phyloP scores from a whole-genome alignment of 23 red algal species.

The Gracilaria domingensis region DNA sequence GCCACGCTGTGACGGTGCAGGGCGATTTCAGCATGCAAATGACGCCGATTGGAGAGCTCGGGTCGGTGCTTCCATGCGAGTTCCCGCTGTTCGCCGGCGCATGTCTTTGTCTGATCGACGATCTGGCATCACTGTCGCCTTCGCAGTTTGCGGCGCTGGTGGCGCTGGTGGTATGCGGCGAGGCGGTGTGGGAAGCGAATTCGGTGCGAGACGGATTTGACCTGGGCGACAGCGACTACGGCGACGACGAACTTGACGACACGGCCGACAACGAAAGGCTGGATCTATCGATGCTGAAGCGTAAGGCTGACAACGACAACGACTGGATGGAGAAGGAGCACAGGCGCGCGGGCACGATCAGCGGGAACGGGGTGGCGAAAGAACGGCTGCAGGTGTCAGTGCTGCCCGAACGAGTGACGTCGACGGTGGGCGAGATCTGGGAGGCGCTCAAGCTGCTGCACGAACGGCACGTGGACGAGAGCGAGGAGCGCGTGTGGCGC shows the following conservation, averaged over 20 bases:
- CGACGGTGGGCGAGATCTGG: constrained; percentile 43
- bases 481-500: neutral
- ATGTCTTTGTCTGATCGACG: constrained; percentile 55
- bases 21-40: constrained; percentile 48
- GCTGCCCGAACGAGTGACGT: neutral
- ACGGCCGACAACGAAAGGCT: neutral
- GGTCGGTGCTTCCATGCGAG: constrained; percentile 44
- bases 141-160: constrained; percentile 57
- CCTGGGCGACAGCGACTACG: neutral
- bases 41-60: constrained; percentile 66
- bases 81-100: constrained; percentile 63
- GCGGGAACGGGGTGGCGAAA: neutral
- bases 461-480: constrained; percentile 32
- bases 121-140: constrained; percentile 22
- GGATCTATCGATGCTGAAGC: neutral
- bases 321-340: too few relatives aligned
- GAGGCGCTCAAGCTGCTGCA: constrained; percentile 49
- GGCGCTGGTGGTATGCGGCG: constrained; percentile 39
- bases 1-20: constrained; percentile 36
- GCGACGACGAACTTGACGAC: neutral
- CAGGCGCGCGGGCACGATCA: neutral
- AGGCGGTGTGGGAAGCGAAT: neutral
- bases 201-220: neutral
- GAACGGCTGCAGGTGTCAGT: neutral
- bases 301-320: too few relatives aligned